phyloP scores from a whole-genome alignment of 1,284 basidiomycete genomes.

The Golubevia sp. region DNA sequence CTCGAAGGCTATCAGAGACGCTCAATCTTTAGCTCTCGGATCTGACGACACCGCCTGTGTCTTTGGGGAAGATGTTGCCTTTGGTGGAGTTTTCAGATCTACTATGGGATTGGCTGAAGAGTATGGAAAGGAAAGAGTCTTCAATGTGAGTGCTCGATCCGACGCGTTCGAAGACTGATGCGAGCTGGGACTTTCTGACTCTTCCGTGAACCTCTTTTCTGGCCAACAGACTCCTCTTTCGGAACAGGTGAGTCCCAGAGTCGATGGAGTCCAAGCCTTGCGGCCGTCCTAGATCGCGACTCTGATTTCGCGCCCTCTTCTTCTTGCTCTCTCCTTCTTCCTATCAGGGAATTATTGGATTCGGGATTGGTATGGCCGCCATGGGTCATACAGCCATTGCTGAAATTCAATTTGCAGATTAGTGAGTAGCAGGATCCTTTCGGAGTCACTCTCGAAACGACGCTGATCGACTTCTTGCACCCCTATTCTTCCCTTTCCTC shows the following conservation, averaged over 20 bases:
- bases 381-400: constrained; percentile 95
- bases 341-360: constrained; percentile 82
- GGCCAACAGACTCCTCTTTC: constrained; percentile 40
- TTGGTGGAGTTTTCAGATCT: constrained; percentile 89
- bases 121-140: constrained; percentile 69
- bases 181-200: too few species aligned
- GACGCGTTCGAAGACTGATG: too few species aligned
- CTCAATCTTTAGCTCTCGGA: constrained; percentile 35
- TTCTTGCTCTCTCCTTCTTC: too few species aligned
- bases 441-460: constrained; percentile 66
- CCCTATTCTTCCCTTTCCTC: not conserved
- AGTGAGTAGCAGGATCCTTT: constrained; percentile 50
- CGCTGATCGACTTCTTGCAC: constrained; percentile 52
- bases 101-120: constrained; percentile 90
- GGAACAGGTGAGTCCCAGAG: constrained; percentile 21
- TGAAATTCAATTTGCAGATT: constrained; percentile 80
- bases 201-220: not conserved
- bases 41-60: constrained; percentile 80
- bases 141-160: constrained; percentile 8
- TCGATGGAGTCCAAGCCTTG: too few species aligned
- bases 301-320: too few species aligned
- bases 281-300: too few species aligned
- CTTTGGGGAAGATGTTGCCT: constrained; percentile 91
- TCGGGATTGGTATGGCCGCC: constrained; percentile 85
- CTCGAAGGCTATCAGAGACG: constrained; percentile 43